Evolutionary conservation across 2,329 filamentous ascomycete species (phyloP).

Genomic region (Pseudogymnoascus sp.): DNA sequence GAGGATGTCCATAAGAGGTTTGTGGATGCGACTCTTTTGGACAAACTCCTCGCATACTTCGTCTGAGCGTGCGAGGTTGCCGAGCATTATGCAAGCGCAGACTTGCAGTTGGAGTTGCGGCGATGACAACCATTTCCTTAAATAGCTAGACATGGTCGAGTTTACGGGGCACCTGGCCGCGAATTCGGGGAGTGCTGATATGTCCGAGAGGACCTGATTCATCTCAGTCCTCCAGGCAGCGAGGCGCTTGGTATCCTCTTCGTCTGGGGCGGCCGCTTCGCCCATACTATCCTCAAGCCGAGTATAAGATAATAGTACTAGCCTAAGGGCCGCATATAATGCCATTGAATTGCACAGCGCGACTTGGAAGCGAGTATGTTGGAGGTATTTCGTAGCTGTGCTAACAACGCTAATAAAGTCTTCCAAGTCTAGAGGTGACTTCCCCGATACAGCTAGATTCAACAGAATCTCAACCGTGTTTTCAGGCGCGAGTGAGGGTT

Average conservation of each 20-base stretch:
- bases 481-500: constrained; percentile 23
- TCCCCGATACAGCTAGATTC: constrained; percentile 35
- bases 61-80: constrained; percentile 54
- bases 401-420: constrained; percentile 45
- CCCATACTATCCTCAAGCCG: constrained; percentile 30
- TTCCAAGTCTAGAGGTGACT: constrained; percentile 39
- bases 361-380: constrained; percentile 42
- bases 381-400: constrained; percentile 47
- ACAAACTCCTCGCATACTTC: constrained; percentile 43
- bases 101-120: constrained; percentile 39
- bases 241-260: constrained; percentile 41
- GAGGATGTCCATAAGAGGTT: constrained; percentile 38
- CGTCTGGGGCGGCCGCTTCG: constrained; percentile 16
- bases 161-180: constrained; percentile 34
- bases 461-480: constrained; percentile 45
- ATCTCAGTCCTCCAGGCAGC: constrained; percentile 42
- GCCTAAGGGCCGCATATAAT: constrained; percentile 36
- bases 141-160: constrained; percentile 33
- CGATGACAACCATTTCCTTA: constrained; percentile 40
- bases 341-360: constrained; percentile 32
- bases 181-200: constrained; percentile 43
- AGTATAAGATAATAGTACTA: constrained; percentile 40
- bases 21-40: constrained; percentile 34
- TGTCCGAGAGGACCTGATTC: constrained; percentile 41
- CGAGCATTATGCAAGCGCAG: constrained; percentile 51